Evolutionary conservation across 2,329 filamentous ascomycete species (phyloP), one percentile per base, ranked within the genome.

Genomic region (Thelonectria discophora): DNA sequence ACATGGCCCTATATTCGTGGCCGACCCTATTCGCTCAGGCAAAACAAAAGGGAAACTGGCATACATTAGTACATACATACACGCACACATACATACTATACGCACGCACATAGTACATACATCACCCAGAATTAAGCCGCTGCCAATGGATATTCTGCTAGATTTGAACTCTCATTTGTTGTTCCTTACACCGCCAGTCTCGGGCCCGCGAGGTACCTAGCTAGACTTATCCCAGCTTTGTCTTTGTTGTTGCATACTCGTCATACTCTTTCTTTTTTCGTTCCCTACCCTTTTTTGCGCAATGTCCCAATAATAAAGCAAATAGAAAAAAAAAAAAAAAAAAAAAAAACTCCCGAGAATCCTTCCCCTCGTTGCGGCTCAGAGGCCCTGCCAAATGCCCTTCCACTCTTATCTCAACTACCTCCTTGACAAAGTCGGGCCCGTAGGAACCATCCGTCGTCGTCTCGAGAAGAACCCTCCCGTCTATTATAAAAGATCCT

Each of bases 131-230:
- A 30, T 55, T 42, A 64, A 64, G 49, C 63, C 65, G 42, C 60
- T 69, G 58, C 57, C 55, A 66, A 57, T 55, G 7, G 46, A 55
- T 48, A 20, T 55, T 37, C 40, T 34, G 43, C 42, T 34, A 55
- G 50, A 34, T 11, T 45, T 55, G 32, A 34, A 56, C 7, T 24
- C 3, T 51, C 55, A 50, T 43, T 66, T 61, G 40, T 55, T 45
- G 12, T 51, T 32, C 46, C 58, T 55, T 68, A 66, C 68, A 70
- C 65, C 68, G 66, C 65, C 65, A 69, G 68, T 70, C 64, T 57
- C 54, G 52, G 61, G 67, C 63, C 68, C 68, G 68, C 55, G 68
- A 70, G 68, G 68, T 66, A 24, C 46, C 53, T 27, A 62, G 57
- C 66, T 57, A 68, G 55, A 66, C 63, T 65, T 20, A 24, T 45